These are phyloP conservation scores for Epichloe gansuensis DNA, from an alignment of 2,329 filamentous ascomycete species.

Conservation along the genomic window DNA sequence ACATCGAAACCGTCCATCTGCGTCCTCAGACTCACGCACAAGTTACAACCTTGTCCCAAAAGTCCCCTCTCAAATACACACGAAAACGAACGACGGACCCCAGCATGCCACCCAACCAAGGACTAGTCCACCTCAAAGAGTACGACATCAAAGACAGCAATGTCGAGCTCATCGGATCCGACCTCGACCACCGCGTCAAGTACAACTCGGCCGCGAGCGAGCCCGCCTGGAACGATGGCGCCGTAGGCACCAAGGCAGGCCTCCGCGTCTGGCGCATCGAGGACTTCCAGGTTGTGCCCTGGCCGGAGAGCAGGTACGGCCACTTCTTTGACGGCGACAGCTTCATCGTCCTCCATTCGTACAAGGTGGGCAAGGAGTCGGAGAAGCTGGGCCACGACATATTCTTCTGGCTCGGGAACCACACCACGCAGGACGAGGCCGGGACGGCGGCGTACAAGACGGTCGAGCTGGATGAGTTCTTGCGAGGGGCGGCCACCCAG, in stretches of 20 bases:
- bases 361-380: slow-evolving; percentile 31
- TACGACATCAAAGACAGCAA: slow-evolving; percentile 59
- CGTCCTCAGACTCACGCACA: too few species aligned
- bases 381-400: slow-evolving; percentile 46
- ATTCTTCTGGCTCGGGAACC: slow-evolving; percentile 56
- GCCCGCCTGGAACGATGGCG: slow-evolving; percentile 52
- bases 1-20: too few species aligned
- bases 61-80: too few species aligned
- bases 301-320: slow-evolving; percentile 43
- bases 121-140: slow-evolving; percentile 48
- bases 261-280: slow-evolving; percentile 55
- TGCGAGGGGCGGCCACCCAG: slow-evolving; percentile 47
- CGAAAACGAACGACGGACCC: neutral
- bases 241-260: slow-evolving; percentile 38
- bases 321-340: slow-evolving; percentile 56
- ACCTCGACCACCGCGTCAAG: slow-evolving; percentile 55
- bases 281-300: slow-evolving; percentile 49
- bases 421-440: slow-evolving; percentile 56
- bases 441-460: slow-evolving; percentile 59
- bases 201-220: slow-evolving; percentile 52
- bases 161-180: slow-evolving; percentile 49
- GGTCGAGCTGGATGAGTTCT: slow-evolving; percentile 55
- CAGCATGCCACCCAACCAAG: slow-evolving; percentile 47
- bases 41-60: too few species aligned
- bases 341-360: slow-evolving; percentile 51